phyloP scores from a whole-genome alignment of 164 flowering plant genomes.

The Magnolia kwangsiensis region DNA sequence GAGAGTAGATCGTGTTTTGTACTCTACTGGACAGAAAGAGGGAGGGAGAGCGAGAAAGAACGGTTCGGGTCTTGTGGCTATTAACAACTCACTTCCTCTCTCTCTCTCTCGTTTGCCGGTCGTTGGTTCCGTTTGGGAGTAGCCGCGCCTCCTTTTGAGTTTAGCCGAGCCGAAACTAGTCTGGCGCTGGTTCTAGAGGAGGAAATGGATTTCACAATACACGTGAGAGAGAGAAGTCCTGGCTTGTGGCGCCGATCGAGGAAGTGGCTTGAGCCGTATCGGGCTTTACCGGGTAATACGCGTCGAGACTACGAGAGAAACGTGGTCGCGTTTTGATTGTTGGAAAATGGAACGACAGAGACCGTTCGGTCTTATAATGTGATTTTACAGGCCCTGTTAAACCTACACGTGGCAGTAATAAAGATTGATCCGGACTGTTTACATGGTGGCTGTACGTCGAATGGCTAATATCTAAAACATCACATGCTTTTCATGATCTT shows the following conservation, averaged over 20 bases:
- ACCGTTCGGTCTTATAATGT: neutral
- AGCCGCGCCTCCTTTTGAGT: neutral
- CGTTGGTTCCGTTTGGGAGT: neutral
- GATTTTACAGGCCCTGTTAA: neutral
- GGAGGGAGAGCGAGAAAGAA: neutral
- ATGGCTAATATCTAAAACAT: neutral
- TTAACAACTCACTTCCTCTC: neutral
- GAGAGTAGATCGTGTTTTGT: neutral
- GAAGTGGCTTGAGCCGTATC: neutral
- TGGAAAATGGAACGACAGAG: neutral
- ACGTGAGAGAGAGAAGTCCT: neutral
- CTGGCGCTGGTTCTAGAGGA: neutral
- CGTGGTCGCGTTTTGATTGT: neutral
- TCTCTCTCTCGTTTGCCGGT: neutral
- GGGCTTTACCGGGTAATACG: too few species aligned
- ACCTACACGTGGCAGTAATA: neutral
- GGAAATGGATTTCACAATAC: neutral
- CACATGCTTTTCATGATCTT: neutral
- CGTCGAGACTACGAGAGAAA: neutral
- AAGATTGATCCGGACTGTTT: neutral
- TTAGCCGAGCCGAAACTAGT: neutral
- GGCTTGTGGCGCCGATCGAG: neutral
- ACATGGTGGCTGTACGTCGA: neutral
- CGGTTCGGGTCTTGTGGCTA: conserved; percentile 1
- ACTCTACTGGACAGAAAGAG: neutral